A percentile compares a stretch with the other conserved stretches of the same genome.
These are phyloP conservation scores for Phytophthora pistaciae DNA, from an alignment of 352 stramenopile species.

Conservation along the genomic window DNA sequence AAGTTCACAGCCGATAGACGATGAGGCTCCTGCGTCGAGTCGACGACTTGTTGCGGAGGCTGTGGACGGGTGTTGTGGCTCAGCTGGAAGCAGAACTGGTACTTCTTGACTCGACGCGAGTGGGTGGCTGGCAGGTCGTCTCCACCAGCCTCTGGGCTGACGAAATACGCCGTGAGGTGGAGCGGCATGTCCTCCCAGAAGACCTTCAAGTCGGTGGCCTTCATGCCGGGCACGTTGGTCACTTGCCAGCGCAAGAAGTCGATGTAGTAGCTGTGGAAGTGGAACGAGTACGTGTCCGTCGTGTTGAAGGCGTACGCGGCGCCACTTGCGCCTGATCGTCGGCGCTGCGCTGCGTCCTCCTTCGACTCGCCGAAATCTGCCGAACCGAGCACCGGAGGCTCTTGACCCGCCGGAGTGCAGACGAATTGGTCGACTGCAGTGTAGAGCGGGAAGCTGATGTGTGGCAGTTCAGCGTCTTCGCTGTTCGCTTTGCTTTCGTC, in stretches of 20 bases:
- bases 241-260: slow-evolving; percentile 69
- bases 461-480: slow-evolving; percentile 62
- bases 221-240: slow-evolving; percentile 60
- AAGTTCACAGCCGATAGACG: slow-evolving; percentile 7
- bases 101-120: slow-evolving; percentile 49
- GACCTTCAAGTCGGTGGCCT: slow-evolving; percentile 46
- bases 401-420: slow-evolving; percentile 42
- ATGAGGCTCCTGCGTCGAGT: slow-evolving; percentile 2
- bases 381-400: slow-evolving; percentile 49
- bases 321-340: slow-evolving; percentile 35
- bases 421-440: slow-evolving; percentile 77
- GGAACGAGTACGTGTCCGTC: slow-evolving; percentile 73
- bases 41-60: background rate
- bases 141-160: slow-evolving; percentile 44
- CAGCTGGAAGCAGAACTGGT: slow-evolving; percentile 67
- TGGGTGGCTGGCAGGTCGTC: slow-evolving; percentile 11
- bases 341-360: slow-evolving; percentile 37
- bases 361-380: slow-evolving; percentile 65
- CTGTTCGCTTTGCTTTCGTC: background rate
- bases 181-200: slow-evolving; percentile 78
- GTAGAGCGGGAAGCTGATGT: slow-evolving; percentile 77
- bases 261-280: slow-evolving; percentile 80
- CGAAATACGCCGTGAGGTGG: slow-evolving; percentile 62
- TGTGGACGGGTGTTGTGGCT: slow-evolving; percentile 30
- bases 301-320: slow-evolving; percentile 67